phyloP scores from a whole-genome alignment of 805 yeast species.

The Wickerhamiella galacta region DNA sequence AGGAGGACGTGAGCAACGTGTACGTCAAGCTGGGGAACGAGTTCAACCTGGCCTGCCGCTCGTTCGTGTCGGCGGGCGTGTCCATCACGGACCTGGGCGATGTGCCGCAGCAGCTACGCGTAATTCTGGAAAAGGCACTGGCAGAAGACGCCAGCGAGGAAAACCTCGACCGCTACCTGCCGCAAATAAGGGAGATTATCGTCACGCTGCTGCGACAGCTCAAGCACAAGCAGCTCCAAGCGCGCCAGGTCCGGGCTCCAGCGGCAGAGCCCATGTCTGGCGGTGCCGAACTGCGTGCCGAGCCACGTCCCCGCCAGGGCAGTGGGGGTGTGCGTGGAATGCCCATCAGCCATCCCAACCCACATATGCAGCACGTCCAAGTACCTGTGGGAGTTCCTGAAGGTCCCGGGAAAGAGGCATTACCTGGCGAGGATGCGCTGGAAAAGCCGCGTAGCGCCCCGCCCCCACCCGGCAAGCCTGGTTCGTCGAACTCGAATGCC shows the following conservation, averaged over 20 bases:
- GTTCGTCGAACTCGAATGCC: no score
- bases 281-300: no score
- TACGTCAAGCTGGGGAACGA: slow-evolving; percentile 89
- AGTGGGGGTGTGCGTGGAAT: no score
- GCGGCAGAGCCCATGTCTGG: no score
- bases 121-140: slow-evolving; percentile 69
- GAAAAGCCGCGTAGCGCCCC: no score
- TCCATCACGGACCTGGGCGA: slow-evolving; percentile 71
- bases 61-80: slow-evolving; percentile 63
- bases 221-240: slow-evolving; percentile 57
- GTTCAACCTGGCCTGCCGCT: slow-evolving; percentile 68
- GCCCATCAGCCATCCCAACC: no score
- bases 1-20: slow-evolving; percentile 71
- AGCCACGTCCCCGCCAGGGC: no score
- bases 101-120: slow-evolving; percentile 68
- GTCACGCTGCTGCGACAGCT: slow-evolving; percentile 63
- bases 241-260: slow-evolving; percentile 20
- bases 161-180: slow-evolving; percentile 62
- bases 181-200: slow-evolving; percentile 71
- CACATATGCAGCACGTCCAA: no score
- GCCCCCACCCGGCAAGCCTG: no score
- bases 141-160: slow-evolving; percentile 74
- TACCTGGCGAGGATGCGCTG: no score
- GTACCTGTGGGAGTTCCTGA: no score
- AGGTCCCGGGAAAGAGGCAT: no score